Percentiles rank a stretch among this genome's conserved stretches.
These are phyloP conservation scores for Pseudogymnoascus sp. DNA, from an alignment of 2,329 filamentous ascomycete species.

Conservation along the genomic window DNA sequence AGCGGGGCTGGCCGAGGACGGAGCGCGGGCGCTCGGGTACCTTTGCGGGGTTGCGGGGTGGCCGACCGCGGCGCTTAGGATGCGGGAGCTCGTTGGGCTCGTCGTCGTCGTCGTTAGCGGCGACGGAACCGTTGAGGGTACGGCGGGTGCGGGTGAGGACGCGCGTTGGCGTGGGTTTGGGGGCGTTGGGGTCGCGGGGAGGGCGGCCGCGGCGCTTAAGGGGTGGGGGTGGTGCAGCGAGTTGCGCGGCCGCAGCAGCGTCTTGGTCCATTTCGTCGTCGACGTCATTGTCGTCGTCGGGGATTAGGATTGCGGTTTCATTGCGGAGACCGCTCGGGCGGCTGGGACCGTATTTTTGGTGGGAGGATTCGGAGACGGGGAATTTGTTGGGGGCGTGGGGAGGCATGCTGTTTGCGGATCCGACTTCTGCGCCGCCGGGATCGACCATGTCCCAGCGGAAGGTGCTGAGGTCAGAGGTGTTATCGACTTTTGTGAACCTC, in stretches of 20 bases:
- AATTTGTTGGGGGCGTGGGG: neutral
- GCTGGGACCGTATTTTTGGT: neutral
- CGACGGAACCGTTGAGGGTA: neutral
- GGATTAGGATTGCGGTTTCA: neutral
- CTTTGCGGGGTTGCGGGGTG: neutral
- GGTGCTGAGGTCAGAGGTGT: constrained; percentile 11
- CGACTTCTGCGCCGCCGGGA: neutral
- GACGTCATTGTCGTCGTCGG: neutral
- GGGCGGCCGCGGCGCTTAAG: neutral
- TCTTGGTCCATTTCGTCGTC: neutral
- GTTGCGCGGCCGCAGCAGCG: neutral
- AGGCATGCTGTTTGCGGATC: constrained; percentile 1
- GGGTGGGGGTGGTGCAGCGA: neutral
- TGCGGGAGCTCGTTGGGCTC: neutral
- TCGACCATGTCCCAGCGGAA: constrained; percentile 12
- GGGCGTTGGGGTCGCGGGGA: neutral
- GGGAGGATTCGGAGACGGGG: neutral
- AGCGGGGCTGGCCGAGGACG: constrained; percentile 30
- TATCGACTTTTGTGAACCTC: constrained; percentile 8
- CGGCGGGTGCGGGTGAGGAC: neutral
- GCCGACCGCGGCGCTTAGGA: neutral
- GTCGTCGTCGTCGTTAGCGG: neutral
- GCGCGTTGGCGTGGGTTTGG: neutral
- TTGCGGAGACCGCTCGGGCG: constrained; percentile 6
- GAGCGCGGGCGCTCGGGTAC: neutral